These are phyloP conservation scores for Hypoxylon sp. DNA, from an alignment of 2,329 filamentous ascomycete genomes.

Conservation along the genomic window DNA sequence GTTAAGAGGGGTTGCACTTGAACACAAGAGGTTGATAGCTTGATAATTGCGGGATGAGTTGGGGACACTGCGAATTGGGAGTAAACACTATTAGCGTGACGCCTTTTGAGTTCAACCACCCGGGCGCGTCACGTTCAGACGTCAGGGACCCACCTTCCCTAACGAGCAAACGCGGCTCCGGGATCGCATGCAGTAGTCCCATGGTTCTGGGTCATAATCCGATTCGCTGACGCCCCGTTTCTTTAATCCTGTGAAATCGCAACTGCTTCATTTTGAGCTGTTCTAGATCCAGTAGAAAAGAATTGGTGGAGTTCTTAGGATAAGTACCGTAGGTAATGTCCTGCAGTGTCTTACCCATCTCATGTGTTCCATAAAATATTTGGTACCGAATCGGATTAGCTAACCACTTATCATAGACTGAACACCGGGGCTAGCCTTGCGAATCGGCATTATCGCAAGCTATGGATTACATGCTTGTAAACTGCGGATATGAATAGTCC, in stretches of 20 bases:
- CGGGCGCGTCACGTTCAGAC: conserved; percentile 22
- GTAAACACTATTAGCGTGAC: conserved; percentile 13
- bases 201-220: conserved; percentile 26
- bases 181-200: conserved; percentile 20
- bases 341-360: conserved; percentile 1
- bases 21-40: background rate
- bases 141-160: conserved; percentile 31
- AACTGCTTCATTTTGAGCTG: background rate
- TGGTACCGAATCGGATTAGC: conserved; percentile 22
- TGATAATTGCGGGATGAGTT: background rate
- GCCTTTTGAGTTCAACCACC: conserved; percentile 5
- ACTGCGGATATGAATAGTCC: conserved; percentile 8
- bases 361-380: conserved; percentile 3
- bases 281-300: conserved; percentile 1
- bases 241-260: conserved; percentile 2
- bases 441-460: conserved; percentile 14
- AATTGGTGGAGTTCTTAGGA: background rate
- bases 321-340: background rate
- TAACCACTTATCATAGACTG: conserved; percentile 7
- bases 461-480: conserved; percentile 8
- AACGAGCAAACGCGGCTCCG: conserved; percentile 20
- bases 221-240: conserved; percentile 15
- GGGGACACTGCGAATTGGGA: background rate
- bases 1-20: background rate
- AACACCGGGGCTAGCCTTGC: conserved; percentile 3